These are phyloP conservation scores for Ogataea neopini DNA, from an alignment of 805 yeast species.

Conservation along the genomic window DNA sequence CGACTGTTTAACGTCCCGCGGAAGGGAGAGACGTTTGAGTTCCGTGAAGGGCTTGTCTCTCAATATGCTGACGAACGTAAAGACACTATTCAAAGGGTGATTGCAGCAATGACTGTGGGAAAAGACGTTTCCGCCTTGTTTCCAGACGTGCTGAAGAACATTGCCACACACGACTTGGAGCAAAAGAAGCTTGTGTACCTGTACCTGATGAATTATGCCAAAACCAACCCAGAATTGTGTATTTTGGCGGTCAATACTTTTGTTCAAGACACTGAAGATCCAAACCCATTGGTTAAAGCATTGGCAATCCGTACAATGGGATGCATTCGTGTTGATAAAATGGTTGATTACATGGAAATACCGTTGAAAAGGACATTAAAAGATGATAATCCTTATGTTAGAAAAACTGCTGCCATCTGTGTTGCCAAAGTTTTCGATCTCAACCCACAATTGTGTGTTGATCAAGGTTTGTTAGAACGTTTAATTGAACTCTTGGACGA, in stretches of 20 bases:
- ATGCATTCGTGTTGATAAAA: slow-evolving; percentile 91
- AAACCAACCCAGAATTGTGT: slow-evolving; percentile 92
- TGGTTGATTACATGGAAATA: slow-evolving; percentile 90
- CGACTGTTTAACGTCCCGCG: slow-evolving; percentile 58
- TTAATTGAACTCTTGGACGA: slow-evolving; percentile 73
- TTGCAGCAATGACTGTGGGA: slow-evolving; percentile 97
- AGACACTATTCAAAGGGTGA: slow-evolving; percentile 95
- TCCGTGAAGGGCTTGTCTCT: slow-evolving; percentile 86
- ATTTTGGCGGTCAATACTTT: slow-evolving; percentile 96
- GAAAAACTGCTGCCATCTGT: slow-evolving; percentile 96
- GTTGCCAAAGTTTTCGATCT: slow-evolving; percentile 93
- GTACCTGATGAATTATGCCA: slow-evolving; percentile 96
- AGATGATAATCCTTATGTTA: slow-evolving; percentile 95
- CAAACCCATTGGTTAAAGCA: slow-evolving; percentile 93
- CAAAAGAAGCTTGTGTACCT: slow-evolving; percentile 95
- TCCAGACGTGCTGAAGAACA: slow-evolving; percentile 94
- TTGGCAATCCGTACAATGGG: slow-evolving; percentile 99
- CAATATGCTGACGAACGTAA: slow-evolving; percentile 94
- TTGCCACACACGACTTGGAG: slow-evolving; percentile 94
- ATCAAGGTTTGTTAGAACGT: slow-evolving; percentile 78
- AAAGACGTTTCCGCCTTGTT: slow-evolving; percentile 93
- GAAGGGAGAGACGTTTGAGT: slow-evolving; percentile 83
- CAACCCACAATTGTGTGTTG: slow-evolving; percentile 76
- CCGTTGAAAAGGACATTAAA: slow-evolving; percentile 82
- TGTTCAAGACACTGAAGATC: slow-evolving; percentile 92